Evolutionary conservation across 768 basidiomycete genomes (phyloP).

Genomic region (Asterophora parasitica): DNA sequence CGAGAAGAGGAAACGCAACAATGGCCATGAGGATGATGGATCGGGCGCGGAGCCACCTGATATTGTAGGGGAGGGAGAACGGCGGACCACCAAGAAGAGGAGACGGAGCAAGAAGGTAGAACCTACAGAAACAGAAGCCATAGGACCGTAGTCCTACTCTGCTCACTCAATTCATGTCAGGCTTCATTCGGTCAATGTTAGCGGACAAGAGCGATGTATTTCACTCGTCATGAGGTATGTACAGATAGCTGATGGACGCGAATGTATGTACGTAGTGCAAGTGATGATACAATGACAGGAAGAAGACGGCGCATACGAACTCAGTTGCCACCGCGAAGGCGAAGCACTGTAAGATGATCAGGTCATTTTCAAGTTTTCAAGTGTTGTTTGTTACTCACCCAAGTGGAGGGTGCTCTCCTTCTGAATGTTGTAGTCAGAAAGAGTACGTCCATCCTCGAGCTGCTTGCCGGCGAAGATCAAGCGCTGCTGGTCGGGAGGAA

Average conservation of each 20-base stretch:
- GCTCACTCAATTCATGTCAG: too few species aligned
- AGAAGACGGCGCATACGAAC: too few species aligned
- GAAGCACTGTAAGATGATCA: conserved; percentile 43
- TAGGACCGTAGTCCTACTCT: too few species aligned
- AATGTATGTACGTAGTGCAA: too few species aligned
- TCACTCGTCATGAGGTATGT: too few species aligned
- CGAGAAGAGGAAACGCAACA: conserved; percentile 17
- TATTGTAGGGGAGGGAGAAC: not conserved
- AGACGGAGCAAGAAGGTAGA: conserved; percentile 18
- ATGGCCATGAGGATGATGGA: not conserved
- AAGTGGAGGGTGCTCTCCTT: conserved; percentile 71
- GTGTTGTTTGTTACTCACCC: conserved; percentile 14
- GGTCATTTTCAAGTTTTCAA: not conserved
- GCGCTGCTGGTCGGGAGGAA: conserved; percentile 74
- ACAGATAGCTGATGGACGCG: too few species aligned
- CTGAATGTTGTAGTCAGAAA: conserved; percentile 76
- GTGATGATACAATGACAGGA: too few species aligned
- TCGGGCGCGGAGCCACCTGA: not conserved
- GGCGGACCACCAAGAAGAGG: conserved; percentile 20
- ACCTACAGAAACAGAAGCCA: not conserved
- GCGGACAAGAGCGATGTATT: too few species aligned
- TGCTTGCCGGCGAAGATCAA: conserved; percentile 82
- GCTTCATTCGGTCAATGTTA: too few species aligned
- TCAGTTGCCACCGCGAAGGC: conserved; percentile 74
- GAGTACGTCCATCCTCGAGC: conserved; percentile 72